These are phyloP conservation scores for Tulasnella sp. DNA, from an alignment of 768 basidiomycete species.

Conservation along the genomic window DNA sequence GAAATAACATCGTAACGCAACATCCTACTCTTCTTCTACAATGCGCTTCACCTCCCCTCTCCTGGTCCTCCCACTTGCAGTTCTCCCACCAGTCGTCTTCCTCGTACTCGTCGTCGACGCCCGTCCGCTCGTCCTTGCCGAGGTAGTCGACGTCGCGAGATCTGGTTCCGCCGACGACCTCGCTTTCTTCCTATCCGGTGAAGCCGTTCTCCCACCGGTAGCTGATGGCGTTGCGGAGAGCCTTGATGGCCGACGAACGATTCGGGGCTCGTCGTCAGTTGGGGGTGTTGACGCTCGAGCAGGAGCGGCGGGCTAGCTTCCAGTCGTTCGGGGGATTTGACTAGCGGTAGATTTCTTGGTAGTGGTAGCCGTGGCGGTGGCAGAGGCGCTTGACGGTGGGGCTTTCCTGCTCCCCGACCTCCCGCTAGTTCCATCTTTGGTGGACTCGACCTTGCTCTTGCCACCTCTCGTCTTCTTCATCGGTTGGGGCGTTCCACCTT, in stretches of 20 bases:
- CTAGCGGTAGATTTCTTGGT: neutral
- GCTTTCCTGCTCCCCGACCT: neutral
- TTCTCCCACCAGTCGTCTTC: neutral
- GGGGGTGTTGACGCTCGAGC: neutral
- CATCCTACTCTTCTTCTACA: neutral
- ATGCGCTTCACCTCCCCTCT: neutral
- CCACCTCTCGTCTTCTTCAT: neutral
- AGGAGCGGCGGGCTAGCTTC: neutral
- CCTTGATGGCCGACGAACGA: constrained; percentile 4
- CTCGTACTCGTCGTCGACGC: neutral
- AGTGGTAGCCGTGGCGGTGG: neutral
- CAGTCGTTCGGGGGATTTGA: neutral
- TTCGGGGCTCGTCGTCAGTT: neutral
- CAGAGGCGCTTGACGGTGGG: neutral
- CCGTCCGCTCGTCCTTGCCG: neutral
- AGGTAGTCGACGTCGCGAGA: neutral
- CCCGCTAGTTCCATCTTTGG: neutral
- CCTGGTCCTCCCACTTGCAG: neutral
- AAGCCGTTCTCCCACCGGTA: neutral
- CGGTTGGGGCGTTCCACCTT: neutral
- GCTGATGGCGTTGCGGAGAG: constrained; percentile 5
- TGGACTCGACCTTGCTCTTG: neutral
- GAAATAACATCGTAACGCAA: too few relatives aligned
- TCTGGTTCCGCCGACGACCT: neutral
- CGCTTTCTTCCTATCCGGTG: neutral